These are phyloP conservation scores for Pyrenochaeta sp. DNA, from an alignment of 2,329 filamentous ascomycete genomes.

Conservation along the genomic window DNA sequence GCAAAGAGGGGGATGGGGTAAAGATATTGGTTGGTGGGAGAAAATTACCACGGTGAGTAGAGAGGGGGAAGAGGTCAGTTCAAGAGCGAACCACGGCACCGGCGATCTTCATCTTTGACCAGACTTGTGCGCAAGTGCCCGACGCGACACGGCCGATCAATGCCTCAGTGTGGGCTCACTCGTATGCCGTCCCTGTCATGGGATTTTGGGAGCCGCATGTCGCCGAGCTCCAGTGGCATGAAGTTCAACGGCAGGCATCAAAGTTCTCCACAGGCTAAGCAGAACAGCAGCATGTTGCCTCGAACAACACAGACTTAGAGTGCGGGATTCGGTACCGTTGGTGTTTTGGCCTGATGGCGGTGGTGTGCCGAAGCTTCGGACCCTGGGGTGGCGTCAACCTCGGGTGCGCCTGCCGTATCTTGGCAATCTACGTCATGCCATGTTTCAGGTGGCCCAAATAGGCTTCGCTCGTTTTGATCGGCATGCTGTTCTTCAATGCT, in stretches of 20 bases:
- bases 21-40: slow-evolving; percentile 7
- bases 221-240: not conserved
- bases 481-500: not conserved
- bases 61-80: slow-evolving; percentile 13
- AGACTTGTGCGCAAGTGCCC: slow-evolving; percentile 23
- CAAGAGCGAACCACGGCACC: slow-evolving; percentile 10
- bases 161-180: slow-evolving; percentile 24
- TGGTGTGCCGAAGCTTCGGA: slow-evolving; percentile 1
- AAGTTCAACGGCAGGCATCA: not conserved
- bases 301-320: not conserved
- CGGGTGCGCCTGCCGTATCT: not conserved
- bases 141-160: slow-evolving; percentile 34
- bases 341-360: not conserved
- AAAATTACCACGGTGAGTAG: not conserved
- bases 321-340: not conserved
- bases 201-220: not conserved
- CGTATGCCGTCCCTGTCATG: slow-evolving; percentile 10
- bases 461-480: not conserved
- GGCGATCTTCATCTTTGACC: slow-evolving; percentile 34
- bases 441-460: slow-evolving; percentile 1
- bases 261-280: not conserved
- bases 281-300: not conserved
- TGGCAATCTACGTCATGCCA: not conserved
- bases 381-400: not conserved
- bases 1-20: slow-evolving; percentile 11